Evolutionary conservation across 768 basidiomycete genomes (phyloP), one percentile per base, ranked within the genome.

Genomic region (Amylocystis lapponica): DNA sequence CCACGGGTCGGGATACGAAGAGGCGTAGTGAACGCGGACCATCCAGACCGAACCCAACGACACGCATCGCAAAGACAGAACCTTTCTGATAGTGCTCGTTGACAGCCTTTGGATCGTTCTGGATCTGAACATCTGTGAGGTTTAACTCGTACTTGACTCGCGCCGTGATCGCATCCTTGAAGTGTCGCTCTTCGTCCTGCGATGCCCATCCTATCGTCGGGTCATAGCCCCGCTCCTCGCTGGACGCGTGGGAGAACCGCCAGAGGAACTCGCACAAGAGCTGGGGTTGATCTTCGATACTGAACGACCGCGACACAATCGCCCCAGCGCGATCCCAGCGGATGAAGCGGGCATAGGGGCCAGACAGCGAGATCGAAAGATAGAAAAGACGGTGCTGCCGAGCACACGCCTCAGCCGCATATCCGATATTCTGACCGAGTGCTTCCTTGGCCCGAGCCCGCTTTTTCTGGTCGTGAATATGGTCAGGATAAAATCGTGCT

Each of bases 281-380:
- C 10, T 47, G 27, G 9, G 52, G 49, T 0, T 59, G n/a, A 4
- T 46, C 9, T 4, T 40, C 36, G 22, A 56, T 55, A 34, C 60
- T 43, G 51, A 68, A 64, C 0, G 37, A n/a, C 20, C 46, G 42
- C 0, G 65, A 51, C 5, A 65, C 62, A 12, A 68, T 49, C 0
- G 48, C 52, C 6, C 63, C 68, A 2, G 62, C 47, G 3, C 66
- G 57, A 40, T 69, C 68, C 47, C 57, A 54, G 4, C 58, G 54
- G 16, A 69, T 50, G 27, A 68, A 42, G 3, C 65, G 59, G 8
- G 49, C 62, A 17, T 38, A 40, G 1, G 47, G 43, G 23, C 58
- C 55, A 13, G 32, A 50, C 16, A 69, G 46, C 25, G 48, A 53
- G 31, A 66, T 26, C 0, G 60, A 50, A 50, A 65, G 67, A 5